phyloP scores from a whole-genome alignment of 1,284 basidiomycete species.

The Schizopora paradoxa region DNA sequence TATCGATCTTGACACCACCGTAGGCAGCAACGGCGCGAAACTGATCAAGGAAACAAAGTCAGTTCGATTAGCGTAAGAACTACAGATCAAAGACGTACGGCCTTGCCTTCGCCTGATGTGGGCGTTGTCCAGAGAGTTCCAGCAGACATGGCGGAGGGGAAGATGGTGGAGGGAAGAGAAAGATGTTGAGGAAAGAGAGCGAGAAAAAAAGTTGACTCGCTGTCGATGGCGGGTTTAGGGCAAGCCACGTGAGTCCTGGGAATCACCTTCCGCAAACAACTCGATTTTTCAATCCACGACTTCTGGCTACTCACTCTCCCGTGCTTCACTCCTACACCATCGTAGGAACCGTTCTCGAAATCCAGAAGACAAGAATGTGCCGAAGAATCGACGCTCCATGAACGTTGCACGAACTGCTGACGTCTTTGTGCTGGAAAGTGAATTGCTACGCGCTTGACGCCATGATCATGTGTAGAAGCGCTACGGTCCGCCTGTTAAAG shows the following conservation, averaged over 20 bases:
- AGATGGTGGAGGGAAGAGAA: slow-evolving; percentile 1
- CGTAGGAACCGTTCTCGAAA: no score
- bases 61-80: not conserved
- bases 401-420: no score
- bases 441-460: no score
- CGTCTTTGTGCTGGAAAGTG: no score
- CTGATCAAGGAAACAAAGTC: slow-evolving; percentile 31
- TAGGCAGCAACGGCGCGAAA: slow-evolving; percentile 70
- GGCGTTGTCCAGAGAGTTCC: slow-evolving; percentile 18
- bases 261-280: not conserved
- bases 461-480: no score
- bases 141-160: slow-evolving; percentile 10
- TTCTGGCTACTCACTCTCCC: no score
- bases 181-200: not conserved
- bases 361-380: no score
- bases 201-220: slow-evolving; percentile 7
- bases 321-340: no score
- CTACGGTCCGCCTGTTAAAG: no score
- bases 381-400: no score
- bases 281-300: not conserved
- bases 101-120: slow-evolving; percentile 5
- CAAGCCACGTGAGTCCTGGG: no score
- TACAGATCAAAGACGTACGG: slow-evolving; percentile 5
- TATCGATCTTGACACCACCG: slow-evolving; percentile 63
- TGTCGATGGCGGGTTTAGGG: no score